These are phyloP conservation scores for Pichia sp. DNA, from an alignment of 1,139 yeast genomes.

Conservation along the genomic window DNA sequence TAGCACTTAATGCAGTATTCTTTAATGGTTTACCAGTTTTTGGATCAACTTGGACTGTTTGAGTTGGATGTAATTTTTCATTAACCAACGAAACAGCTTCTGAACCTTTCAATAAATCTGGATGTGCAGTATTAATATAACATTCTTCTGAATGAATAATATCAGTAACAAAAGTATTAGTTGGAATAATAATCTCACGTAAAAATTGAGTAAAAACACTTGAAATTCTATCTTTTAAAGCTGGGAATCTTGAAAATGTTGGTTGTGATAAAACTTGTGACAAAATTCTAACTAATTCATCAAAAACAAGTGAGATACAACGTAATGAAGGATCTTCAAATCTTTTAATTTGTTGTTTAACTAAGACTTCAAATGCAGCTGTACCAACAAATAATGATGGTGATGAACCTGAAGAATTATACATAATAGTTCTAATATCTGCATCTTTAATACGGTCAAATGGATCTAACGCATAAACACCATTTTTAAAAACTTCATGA, in stretches of 20 bases:
- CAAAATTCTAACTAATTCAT: constrained; percentile 86
- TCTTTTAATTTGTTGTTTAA: constrained; percentile 88
- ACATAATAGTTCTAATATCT: constrained; percentile 96
- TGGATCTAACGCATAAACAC: constrained; percentile 90
- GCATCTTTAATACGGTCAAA: constrained; percentile 95
- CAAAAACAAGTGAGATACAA: constrained; percentile 86
- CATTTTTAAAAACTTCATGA: constrained; percentile 93
- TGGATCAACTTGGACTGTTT: constrained; percentile 77
- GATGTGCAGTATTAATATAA: constrained; percentile 95
- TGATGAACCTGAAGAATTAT: constrained; percentile 94
- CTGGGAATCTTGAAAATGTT: constrained; percentile 83
- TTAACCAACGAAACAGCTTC: constrained; percentile 94
- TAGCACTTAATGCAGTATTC: constrained; percentile 27
- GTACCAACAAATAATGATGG: constrained; percentile 98
- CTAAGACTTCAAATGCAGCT: constrained; percentile 93
- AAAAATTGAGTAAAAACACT: constrained; percentile 74
- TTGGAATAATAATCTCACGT: constrained; percentile 75
- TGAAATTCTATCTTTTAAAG: constrained; percentile 78
- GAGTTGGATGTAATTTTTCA: constrained; percentile 80
- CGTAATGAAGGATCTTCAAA: constrained; percentile 92
- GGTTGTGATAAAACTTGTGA: constrained; percentile 80
- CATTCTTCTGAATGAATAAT: constrained; percentile 83
- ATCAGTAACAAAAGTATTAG: constrained; percentile 79
- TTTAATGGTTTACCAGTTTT: constrained; percentile 73
- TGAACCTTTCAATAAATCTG: constrained; percentile 89